Base-by-base conservation (phyloP, 2,329 filamentous ascomycete genomes). In the Aspergillaceae sp. region DNA sequence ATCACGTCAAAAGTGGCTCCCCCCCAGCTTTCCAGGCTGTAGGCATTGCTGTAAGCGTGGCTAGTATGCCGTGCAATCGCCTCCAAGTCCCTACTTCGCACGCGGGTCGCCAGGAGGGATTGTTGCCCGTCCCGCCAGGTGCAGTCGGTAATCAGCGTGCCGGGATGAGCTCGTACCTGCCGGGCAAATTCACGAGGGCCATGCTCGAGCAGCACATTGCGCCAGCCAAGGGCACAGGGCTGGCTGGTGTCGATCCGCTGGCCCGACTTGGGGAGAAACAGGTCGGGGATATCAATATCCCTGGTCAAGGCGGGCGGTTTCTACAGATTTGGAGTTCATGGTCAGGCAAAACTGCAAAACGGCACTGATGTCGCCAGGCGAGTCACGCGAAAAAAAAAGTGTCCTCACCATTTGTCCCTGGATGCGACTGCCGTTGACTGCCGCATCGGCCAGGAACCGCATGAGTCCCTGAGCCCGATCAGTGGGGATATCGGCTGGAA, bases 111-210 rank as follows among this genome's bases (percentile, higher is more conserved):
- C 54, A 98, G 77, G 48, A 98, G 79, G 50, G 92, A 97, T 78
- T 98, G 92, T 70, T 98, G 92, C 52, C 92, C 92, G 74, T 98
- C 92, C 76, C 92, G 87, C 92, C 91, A 97, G 54, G 92, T 98
- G 44, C 92, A 98, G 68, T 98, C 92, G 92, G 98, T 98, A 67
- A 98, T 80, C 59, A 98, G 78, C 65, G 84, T 90, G 56, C 92
- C 91, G 77, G 94, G 94, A 82, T 98, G 88, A 45, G 84, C 78
- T 56, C 92, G 88, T 51, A 98, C 82, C 42, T 92, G 91, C 75
- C 94, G 94, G 52, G 91, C 92, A 60, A 95, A 98, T 27, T 80
- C 92, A 69, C 83, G 88, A 32, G 92, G 92, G 29, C 92, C 19
- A 19, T 19, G 19, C 19, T 19, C 19, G 19, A 19, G 19, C 19